Evolutionary conservation across 148 eudicot species (phyloP).

Genomic region (Cornus florida): DNA sequence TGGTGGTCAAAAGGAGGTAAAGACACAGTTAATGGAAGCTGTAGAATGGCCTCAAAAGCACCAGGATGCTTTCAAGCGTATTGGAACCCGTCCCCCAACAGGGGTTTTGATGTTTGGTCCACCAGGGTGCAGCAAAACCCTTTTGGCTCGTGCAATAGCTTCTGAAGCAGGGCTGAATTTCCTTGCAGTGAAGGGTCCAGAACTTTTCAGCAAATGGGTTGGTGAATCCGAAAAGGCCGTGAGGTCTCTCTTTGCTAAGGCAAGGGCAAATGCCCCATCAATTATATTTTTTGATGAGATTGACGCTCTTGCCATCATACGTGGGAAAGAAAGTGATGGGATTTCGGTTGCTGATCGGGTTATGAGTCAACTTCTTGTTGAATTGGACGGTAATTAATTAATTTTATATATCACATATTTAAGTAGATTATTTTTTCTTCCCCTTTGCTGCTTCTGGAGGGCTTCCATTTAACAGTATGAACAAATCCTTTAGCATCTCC

Average conservation of each 20-base stretch:
- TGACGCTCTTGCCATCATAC: slow-evolving; percentile 86
- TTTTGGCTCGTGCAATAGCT: slow-evolving; percentile 97
- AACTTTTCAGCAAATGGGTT: slow-evolving; percentile 97
- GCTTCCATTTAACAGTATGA: neutral
- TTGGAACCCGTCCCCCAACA: slow-evolving; percentile 86
- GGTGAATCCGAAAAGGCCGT: slow-evolving; percentile 99
- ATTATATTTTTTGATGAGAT: slow-evolving; percentile 95
- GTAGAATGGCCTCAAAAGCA: slow-evolving; percentile 97
- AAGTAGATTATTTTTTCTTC: neutral
- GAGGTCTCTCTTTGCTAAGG: slow-evolving; percentile 83
- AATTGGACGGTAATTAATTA: slow-evolving; percentile 69
- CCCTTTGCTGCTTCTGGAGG: neutral
- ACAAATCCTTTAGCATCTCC: neutral
- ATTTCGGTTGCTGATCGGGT: slow-evolving; percentile 92
- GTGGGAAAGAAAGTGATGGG: slow-evolving; percentile 91
- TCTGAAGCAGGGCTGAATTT: slow-evolving; percentile 92
- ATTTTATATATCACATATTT: neutral
- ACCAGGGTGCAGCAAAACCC: slow-evolving; percentile 99
- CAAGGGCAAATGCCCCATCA: slow-evolving; percentile 92
- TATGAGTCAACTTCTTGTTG: slow-evolving; percentile 91
- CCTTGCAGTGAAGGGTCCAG: slow-evolving; percentile 96
- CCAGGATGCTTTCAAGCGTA: slow-evolving; percentile 73
- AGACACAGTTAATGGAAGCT: slow-evolving; percentile 88
- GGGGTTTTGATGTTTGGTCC: slow-evolving; percentile 95
- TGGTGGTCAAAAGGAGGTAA: slow-evolving; percentile 92